Evolutionary conservation across 352 stramenopile genomes (phyloP).

Genomic region (Phytopythium litorale): DNA sequence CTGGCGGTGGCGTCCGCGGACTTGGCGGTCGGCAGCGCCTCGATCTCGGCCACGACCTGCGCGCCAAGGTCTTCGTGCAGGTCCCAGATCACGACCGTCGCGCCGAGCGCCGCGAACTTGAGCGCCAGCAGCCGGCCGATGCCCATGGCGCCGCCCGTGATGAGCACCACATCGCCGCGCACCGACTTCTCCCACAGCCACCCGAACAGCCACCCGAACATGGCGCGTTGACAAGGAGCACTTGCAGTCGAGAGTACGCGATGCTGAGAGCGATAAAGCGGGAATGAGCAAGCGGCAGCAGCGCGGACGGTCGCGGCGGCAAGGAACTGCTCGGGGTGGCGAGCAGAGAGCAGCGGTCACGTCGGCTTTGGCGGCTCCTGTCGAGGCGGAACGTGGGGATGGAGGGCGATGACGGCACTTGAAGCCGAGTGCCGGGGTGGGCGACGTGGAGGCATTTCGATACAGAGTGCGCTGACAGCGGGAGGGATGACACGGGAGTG

Average conservation of each 20-base stretch:
- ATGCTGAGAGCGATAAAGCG: not conserved
- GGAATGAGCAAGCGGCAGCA: not conserved
- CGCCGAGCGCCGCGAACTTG: constrained; percentile 30
- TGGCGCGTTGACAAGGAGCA: constrained; percentile 5
- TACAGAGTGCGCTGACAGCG: not conserved
- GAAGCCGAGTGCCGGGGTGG: not conserved
- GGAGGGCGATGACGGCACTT: constrained; percentile 1
- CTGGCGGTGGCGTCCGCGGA: too few species aligned
- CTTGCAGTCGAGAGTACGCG: not conserved
- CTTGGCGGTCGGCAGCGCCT: constrained; percentile 7
- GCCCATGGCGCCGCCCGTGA: constrained; percentile 54
- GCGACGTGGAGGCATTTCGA: not conserved
- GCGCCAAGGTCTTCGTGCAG: constrained; percentile 22
- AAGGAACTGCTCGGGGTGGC: too few species aligned
- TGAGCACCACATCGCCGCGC: constrained; percentile 42
- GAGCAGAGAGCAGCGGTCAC: not conserved
- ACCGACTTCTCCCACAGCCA: constrained; percentile 34
- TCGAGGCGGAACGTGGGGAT: not conserved
- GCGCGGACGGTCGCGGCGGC: too few species aligned
- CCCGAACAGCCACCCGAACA: constrained; percentile 26
- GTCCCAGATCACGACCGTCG: constrained; percentile 38
- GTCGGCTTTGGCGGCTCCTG: not conserved
- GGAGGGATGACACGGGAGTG: constrained; percentile 10
- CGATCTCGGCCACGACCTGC: constrained; percentile 29
- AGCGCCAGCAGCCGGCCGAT: constrained; percentile 38